Base-by-base conservation (phyloP, 495 filamentous ascomycete genomes). In the Aspergillus indologenus region DNA sequence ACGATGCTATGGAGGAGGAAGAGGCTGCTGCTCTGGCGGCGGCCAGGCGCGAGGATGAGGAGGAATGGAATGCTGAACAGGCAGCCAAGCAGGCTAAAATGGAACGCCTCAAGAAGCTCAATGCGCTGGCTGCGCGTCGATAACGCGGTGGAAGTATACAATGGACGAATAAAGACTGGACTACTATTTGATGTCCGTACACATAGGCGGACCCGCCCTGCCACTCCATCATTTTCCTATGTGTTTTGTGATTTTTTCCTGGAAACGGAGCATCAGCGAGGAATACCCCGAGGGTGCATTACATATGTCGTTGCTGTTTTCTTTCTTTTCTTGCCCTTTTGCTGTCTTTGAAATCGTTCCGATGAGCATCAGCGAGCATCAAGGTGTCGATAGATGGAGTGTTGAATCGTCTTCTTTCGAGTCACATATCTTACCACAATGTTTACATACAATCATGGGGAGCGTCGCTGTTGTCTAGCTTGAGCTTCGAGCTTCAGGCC, bases 21-120 rank as follows among this genome's bases (percentile, higher is more conserved):
- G 86, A 89, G 69, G 68, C 64, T 7, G 57, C 59, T 8, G 82
- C 84, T 18, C 61, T 83, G 46, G 69, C 66, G 45, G 67, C 59
- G 18, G 86, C 85, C 6, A 75, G 74, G 47, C 75, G 74, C 63
- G 86, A 88, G 62, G 86, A 89, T 58, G 81, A 83, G 59, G 76
- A 81, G 67, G 83, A 85, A 45, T 65, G 79, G 63, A 72, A 64
- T 18, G 63, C 74, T 63, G 86, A 88, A 68, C 73, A 74, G 56
- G 71, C 73, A 56, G 76, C 80, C 15, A 85, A 83, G 70, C 68
- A 73, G 45, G 75, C 79, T 64, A 88, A 89, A 66, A 56, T 78
- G 65, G 83, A 81, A 55, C 74, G 82, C 29, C 83, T 76, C 75
- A 73, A 73, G 61, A 82, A 74, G 55, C 60, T 85, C 58, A 68